Base-by-base conservation (phyloP, 2,329 filamentous ascomycete genomes). In the Stagonosporopsis rhizophila region DNA sequence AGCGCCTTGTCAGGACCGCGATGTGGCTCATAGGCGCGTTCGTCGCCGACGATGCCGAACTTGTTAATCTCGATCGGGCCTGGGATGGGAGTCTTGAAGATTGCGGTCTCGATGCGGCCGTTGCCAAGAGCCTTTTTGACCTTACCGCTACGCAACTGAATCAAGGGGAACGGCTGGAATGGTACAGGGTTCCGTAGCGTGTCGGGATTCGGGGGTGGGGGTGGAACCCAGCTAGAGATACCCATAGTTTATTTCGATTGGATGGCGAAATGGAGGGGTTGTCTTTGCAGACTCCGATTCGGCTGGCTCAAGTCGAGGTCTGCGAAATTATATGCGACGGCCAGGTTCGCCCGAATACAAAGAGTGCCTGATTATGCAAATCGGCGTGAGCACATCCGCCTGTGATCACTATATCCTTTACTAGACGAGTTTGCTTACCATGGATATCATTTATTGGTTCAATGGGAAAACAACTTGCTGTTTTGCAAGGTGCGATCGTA, bases 1-100 rank as follows among this genome's bases (percentile, higher is more conserved):
- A 89, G 77, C 0, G 87, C 87, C 70, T 89, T 89, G 57, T 90
- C 87, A 0, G 75, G 71, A 0, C 86, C 85, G 6, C 86, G 85
- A 56, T 89, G 87, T 48, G 85, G 85, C 0, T 81, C 83, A 23
- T 79, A 81, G 49, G 87, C 85, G 54, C 89, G 86, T 65, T 88
- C 84, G 58, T 89, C 87, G 5, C 75, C 81, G 15, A 82, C 79
- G 14, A 88, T 79, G 0, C 87, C 87, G 2, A 81, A 63, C 19
- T 73, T 76, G 2, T 71, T 75, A 32, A 87, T 78, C 3, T 76
- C 69, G 3, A 86, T 75, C 0, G 80, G 79, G 0, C 77, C 81
- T 2, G 72, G 28, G 6, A 80, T 76, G 2, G 78, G 50, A 0
- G 62, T 64, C 66, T 87, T 87, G 73, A 85, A 81, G 57, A 88